Base-by-base conservation (phyloP, 345 rosid genomes). In the thale cress (Arabidopsis thaliana) region DNA sequence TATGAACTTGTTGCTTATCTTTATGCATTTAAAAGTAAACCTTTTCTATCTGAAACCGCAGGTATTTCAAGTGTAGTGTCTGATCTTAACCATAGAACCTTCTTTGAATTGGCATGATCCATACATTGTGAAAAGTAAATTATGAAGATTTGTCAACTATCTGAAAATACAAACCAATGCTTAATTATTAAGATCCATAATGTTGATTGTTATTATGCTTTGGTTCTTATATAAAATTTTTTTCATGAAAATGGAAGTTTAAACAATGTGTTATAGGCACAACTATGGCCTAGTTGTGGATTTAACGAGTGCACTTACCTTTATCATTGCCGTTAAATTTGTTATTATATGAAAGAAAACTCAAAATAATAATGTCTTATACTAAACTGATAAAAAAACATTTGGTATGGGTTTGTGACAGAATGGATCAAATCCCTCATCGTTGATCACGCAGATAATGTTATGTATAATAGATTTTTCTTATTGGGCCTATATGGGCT, bases 11-110 rank as follows among this genome's bases (percentile, higher is more conserved):
- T 59, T 66, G 28, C 42, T 68, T 66, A 52, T 42, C 52, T 52
- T 36, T 42, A 32, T 62, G 58, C 22, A 30, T 67, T 59, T 36
- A 8, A 12, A 63, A 22, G 16, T 11, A 13, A 23, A 14, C 52
- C 63, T 34, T 22, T 23, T 52, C 0, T 2, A 20, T 34, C 40
- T 53, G 63, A 69, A 57, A 30, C 34, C 65, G 68, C 73, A 78
- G 77, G 77, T 72, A 65, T 78, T 58, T 72, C 77, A 1, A 36
- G 5, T 36, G 44, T 34, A 67, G 8, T 67, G 4, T 37, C 14
- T 9, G 24, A 51, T 67, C 51, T 40, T 40, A 4, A 38, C 33
- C 14, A 23, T 25, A 41, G 20, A 41, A 14, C n/a, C 41, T 55
- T 42, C 22, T 58, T 33, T 45, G 8, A 14, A 23, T 20, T 8